Conservation (phyloP, 2,329 filamentous ascomycete species). For the Botryotinia narcissicola region DNA sequence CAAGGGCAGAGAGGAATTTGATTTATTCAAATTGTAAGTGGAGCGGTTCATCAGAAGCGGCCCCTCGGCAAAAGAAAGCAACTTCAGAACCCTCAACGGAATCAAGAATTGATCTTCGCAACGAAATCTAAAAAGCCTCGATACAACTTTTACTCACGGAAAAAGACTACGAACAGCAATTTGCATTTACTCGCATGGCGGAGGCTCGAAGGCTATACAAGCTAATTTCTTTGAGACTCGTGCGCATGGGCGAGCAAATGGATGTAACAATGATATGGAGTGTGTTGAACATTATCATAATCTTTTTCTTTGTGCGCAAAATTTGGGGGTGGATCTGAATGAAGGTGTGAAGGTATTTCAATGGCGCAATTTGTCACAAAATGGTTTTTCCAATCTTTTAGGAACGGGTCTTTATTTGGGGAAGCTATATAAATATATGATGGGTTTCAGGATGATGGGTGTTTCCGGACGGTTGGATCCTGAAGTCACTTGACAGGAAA, state of each 20-base stretch:
- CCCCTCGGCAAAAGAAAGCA: background rate
- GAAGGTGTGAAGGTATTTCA: background rate
- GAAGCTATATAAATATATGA: background rate
- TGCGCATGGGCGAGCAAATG: background rate
- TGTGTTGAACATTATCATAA: background rate
- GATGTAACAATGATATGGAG: background rate
- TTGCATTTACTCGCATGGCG: background rate
- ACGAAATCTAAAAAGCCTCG: background rate
- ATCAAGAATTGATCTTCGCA: background rate
- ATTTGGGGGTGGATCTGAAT: background rate
- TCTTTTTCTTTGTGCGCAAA: background rate
- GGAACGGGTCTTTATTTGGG: background rate
- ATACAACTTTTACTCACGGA: background rate
- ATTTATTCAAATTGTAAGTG: constrained; percentile 29
- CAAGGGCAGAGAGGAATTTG: constrained; percentile 14
- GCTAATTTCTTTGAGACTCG: background rate
- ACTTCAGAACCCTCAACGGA: too few species aligned
- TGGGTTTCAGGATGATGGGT: background rate
- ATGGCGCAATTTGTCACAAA: background rate
- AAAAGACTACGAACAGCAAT: background rate
- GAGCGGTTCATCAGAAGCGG: background rate
- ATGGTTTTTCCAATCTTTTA: background rate
- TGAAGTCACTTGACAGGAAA: background rate
- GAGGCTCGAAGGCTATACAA: background rate
- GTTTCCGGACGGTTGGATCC: background rate